phyloP scores from a whole-genome alignment of 2,329 filamentous ascomycete species.

The Aspergillus oerlinghausenensis region DNA sequence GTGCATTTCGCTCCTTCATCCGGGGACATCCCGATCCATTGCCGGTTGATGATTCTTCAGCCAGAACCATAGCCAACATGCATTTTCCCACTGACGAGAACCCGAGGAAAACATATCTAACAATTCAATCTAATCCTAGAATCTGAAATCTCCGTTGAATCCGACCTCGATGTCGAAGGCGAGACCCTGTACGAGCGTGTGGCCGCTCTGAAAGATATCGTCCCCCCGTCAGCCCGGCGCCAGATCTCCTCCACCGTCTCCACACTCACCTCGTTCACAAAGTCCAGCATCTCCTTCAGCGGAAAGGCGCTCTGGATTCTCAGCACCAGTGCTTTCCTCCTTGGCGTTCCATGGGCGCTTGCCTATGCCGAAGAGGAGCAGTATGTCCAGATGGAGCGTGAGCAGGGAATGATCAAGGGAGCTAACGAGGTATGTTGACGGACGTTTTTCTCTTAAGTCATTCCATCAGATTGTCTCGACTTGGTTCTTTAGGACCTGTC shows the following conservation, averaged over 20 bases:
- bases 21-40: background rate
- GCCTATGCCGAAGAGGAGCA: constrained; percentile 95
- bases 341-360: constrained; percentile 90
- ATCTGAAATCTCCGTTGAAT: constrained; percentile 79
- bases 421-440: constrained; percentile 64
- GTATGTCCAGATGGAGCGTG: constrained; percentile 94
- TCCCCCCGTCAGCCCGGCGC: constrained; percentile 67
- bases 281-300: constrained; percentile 55
- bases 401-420: constrained; percentile 91
- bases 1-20: background rate
- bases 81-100: background rate
- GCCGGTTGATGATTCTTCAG: background rate
- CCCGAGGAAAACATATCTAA: constrained; percentile 9
- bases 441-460: background rate
- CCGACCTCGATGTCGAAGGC: constrained; percentile 57
- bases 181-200: constrained; percentile 64
- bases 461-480: background rate
- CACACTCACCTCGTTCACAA: constrained; percentile 41
- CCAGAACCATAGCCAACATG: background rate
- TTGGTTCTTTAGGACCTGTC: background rate
- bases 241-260: constrained; percentile 59
- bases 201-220: constrained; percentile 68
- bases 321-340: constrained; percentile 79
- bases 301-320: constrained; percentile 90
- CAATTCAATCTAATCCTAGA: constrained; percentile 46